phyloP scores from a whole-genome alignment of 345 rosid species.

The Lumnitzera racemosa region DNA sequence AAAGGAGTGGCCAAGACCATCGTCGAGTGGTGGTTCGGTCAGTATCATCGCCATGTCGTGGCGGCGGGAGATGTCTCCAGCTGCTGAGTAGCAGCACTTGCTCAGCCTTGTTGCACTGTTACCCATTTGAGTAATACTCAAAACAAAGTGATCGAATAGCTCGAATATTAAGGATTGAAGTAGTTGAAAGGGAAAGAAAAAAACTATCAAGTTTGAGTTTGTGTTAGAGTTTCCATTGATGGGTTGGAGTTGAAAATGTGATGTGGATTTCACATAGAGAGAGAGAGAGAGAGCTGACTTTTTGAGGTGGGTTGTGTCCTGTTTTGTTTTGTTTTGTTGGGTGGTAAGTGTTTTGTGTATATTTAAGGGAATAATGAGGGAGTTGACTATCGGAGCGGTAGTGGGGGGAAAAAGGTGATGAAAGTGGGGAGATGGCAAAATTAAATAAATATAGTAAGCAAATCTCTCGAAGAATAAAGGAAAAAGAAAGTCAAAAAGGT shows the following conservation, averaged over 20 bases:
- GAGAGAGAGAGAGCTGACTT: conserved; percentile 33
- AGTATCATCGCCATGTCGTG: conserved; percentile 37
- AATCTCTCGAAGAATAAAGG: no score
- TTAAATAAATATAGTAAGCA: conserved; percentile 1
- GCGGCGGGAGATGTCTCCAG: conserved; percentile 52
- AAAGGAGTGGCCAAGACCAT: conserved; percentile 78
- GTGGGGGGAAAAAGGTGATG: conserved; percentile 3
- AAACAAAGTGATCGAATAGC: no score
- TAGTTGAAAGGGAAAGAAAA: no score
- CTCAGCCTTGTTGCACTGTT: conserved; percentile 48
- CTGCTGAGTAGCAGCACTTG: conserved; percentile 38
- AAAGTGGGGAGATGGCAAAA: not conserved
- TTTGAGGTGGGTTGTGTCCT: not conserved
- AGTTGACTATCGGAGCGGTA: conserved; percentile 21
- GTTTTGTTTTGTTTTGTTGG: conserved; percentile 3
- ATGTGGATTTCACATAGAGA: not conserved
- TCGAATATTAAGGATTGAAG: no score
- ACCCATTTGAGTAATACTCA: conserved; percentile 37
- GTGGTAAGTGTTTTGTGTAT: no score
- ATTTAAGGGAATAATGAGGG: conserved; percentile 6
- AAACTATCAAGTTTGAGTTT: no score
- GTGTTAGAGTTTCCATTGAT: no score
- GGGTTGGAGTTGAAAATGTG: no score
- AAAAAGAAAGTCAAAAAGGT: no score
- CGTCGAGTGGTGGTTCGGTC: conserved; percentile 28